Percentiles rank a stretch among this genome's conserved stretches.
Conservation (phyloP, 495 filamentous ascomycete genomes). For the Amniculicola lignicola region DNA sequence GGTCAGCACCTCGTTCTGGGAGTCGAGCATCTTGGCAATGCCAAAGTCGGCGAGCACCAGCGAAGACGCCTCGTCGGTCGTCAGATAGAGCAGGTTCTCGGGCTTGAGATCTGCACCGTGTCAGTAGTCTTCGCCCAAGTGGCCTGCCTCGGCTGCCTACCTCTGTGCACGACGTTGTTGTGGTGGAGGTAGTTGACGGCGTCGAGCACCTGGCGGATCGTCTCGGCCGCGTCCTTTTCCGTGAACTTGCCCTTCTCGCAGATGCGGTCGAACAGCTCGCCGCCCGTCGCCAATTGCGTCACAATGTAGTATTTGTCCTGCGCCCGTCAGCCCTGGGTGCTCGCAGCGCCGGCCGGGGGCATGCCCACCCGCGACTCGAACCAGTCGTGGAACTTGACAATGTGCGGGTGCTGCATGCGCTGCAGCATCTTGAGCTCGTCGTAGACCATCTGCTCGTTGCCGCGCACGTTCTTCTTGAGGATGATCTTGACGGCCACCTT, state of each 20-base stretch:
- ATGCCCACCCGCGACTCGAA: conserved; percentile 82
- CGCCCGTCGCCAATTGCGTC: conserved; percentile 91
- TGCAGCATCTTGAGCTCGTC: conserved; percentile 94
- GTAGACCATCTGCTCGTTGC: conserved; percentile 97
- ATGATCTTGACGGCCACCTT: conserved; percentile 99
- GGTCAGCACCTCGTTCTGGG: conserved; percentile 81
- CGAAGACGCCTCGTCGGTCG: conserved; percentile 68
- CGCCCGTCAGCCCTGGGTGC: conserved; percentile 4
- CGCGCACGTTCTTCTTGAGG: conserved; percentile 97
- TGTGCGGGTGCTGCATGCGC: conserved; percentile 85
- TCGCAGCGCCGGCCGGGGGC: conserved; percentile 10
- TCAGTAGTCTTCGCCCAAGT: conserved; percentile 3
- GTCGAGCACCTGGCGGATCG: conserved; percentile 90
- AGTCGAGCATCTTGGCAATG: conserved; percentile 97
- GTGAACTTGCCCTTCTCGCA: conserved; percentile 98
- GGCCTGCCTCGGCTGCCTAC: conserved; percentile 46
- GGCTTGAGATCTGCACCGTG: conserved; percentile 79
- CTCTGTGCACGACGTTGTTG: conserved; percentile 95
- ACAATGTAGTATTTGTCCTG: conserved; percentile 99
- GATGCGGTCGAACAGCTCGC: conserved; percentile 96
- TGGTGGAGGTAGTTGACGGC: conserved; percentile 93
- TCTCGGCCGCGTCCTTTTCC: conserved; percentile 96
- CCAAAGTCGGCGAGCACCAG: conserved; percentile 96
- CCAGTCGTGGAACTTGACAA: conserved; percentile 98
- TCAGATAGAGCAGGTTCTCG: conserved; percentile 94